Conservation (phyloP, 2,329 filamentous ascomycete species). For the Claviceps sorghi region DNA sequence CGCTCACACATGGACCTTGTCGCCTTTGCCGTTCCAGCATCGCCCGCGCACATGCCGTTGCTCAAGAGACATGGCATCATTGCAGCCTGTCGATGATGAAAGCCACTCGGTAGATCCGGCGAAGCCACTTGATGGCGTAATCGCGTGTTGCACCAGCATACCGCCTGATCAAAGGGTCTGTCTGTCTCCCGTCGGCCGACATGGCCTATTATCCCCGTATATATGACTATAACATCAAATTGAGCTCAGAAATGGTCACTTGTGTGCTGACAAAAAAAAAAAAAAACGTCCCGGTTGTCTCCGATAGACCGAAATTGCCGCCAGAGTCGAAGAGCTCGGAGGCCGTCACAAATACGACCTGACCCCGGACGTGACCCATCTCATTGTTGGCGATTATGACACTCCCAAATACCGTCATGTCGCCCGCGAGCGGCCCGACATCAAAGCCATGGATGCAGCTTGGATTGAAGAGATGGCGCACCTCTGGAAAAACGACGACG, state of each 20-base stretch:
- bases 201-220: background rate
- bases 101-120: constrained; percentile 36
- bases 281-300: background rate
- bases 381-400: constrained; percentile 77
- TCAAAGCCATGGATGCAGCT: constrained; percentile 64
- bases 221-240: background rate
- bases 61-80: constrained; percentile 15
- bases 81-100: constrained; percentile 12
- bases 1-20: background rate
- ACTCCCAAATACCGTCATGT: constrained; percentile 95
- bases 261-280: background rate
- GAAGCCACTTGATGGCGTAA: constrained; percentile 52
- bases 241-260: background rate
- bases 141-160: constrained; percentile 81
- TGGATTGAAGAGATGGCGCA: constrained; percentile 74
- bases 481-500: constrained; percentile 69
- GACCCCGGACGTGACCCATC: constrained; percentile 89
- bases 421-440: constrained; percentile 73
- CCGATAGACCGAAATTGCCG: constrained; percentile 40
- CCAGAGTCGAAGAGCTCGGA: constrained; percentile 64
- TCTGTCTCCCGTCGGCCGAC: background rate
- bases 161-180: constrained; percentile 61
- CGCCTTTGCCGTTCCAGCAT: background rate
- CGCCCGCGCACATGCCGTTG: constrained; percentile 1
- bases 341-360: constrained; percentile 80